Conservation (phyloP, 1,284 basidiomycete species). For the Tremellales sp. region DNA sequence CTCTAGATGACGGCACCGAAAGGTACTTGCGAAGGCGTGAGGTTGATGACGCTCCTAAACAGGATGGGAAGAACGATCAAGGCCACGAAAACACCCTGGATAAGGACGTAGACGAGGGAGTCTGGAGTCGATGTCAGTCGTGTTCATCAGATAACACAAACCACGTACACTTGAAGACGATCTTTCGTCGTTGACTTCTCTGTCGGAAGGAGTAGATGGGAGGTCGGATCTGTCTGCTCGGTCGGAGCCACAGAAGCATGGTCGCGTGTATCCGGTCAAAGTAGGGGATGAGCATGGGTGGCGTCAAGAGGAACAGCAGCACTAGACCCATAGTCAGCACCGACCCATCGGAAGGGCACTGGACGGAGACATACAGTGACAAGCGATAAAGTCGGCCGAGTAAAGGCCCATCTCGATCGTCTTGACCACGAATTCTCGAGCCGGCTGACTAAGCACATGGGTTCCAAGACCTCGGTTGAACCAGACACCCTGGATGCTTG, state of each 20-base stretch:
- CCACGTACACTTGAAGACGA: constrained; percentile 56
- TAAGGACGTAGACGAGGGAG: constrained; percentile 71
- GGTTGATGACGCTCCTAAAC: constrained; percentile 60
- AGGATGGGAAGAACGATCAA: constrained; percentile 54
- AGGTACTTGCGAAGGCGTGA: constrained; percentile 53
- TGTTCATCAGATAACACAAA: constrained; percentile 57
- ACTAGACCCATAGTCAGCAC: too few relatives aligned
- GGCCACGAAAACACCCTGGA: constrained; percentile 70
- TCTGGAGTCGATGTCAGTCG: constrained; percentile 53
- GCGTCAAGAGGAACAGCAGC: constrained; percentile 69
- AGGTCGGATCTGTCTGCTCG: constrained; percentile 80
- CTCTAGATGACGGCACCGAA: constrained; percentile 42
- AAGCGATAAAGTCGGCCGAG: constrained; percentile 67
- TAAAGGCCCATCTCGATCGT: constrained; percentile 94
- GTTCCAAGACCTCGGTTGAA: constrained; percentile 84
- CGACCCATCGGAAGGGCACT: background rate
- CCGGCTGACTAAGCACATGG: constrained; percentile 87
- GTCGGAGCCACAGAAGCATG: constrained; percentile 64
- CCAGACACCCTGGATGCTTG: constrained; percentile 65
- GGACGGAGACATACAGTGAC: constrained; percentile 31
- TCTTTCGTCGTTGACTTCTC: constrained; percentile 78
- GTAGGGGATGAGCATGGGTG: constrained; percentile 80
- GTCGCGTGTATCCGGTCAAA: constrained; percentile 84
- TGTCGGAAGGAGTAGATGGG: constrained; percentile 89
- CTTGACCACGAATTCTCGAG: constrained; percentile 92